Evolutionary conservation across 1,139 yeast genomes (phyloP), one percentile per base, ranked within the genome.

Genomic region (Candida sanyaensis): DNA sequence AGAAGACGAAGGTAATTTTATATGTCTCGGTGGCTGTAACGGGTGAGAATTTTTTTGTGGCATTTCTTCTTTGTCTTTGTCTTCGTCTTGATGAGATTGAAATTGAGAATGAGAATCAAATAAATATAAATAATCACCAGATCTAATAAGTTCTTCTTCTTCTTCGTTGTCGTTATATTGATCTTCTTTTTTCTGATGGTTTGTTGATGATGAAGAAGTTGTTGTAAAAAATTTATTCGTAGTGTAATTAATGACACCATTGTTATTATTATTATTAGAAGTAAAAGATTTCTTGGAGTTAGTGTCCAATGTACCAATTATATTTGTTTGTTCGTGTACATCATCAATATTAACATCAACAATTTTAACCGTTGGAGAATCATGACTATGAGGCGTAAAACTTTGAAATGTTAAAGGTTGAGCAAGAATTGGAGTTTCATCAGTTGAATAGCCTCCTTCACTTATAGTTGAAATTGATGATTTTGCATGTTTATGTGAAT

Each of bases 361-460:
- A 17, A 55, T 47, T 41, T 49, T 51, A 23, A 55, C 45, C 30
- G 47, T 53, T 11, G 58, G 58, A 5, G 57, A 54, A 30, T 52
- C 50, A 37, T 43, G 40, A 38, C 48, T 44, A 43, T 54, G 58
- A 8, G 52, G 56, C 2, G 56, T 59, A 31, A 53, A 52, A 36
- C 57, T 58, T 40, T 58, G 57, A 41, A 66, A 62, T 5, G 66
- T 60, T 28, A 66, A 66, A 12, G 67, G 64, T 43, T 60, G 64
- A 13, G 59, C 54, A 41, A 64, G 52, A 5, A 60, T 57, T 4
- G 71, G 72, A 3, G 69, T 63, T 24, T 54, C 68, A 45, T 55
- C 58, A 27, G 61, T 54, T 40, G 55, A 53, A 44, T 55, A 59
- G 5, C 62, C 64, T 31, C 58, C 60, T 26, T 54, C 57, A 23